A percentile compares a stretch with the other conserved stretches of the same genome.
These are phyloP conservation scores for Gossypium raimondii DNA, from an alignment of 345 rosid genomes.

Conservation along the genomic window DNA sequence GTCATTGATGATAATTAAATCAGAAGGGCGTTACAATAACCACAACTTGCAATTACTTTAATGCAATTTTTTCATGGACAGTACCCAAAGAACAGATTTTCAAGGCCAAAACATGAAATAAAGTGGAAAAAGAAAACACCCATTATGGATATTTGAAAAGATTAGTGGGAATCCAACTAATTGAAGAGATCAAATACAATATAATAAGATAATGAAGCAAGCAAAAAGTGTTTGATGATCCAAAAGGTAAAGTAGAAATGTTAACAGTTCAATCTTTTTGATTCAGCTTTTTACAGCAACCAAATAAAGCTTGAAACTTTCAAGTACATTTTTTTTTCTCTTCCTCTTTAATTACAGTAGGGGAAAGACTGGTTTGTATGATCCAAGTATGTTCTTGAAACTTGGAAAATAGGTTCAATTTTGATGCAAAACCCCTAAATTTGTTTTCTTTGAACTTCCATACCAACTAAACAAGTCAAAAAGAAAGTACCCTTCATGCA, in stretches of 20 bases:
- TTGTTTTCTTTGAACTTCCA: background rate
- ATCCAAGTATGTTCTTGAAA: background rate
- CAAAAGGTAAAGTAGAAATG: background rate
- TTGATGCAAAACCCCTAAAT: background rate
- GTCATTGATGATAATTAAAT: background rate
- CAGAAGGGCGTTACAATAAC: background rate
- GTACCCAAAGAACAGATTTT: background rate
- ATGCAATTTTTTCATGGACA: background rate
- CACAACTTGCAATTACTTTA: background rate
- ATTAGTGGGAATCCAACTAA: background rate
- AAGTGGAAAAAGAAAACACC: background rate
- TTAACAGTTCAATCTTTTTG: slow-evolving; percentile 5
- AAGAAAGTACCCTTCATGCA: background rate
- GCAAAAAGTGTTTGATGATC: background rate
- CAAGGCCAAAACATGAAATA: slow-evolving; percentile 5
- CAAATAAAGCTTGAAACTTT: background rate
- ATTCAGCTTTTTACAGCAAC: slow-evolving; percentile 4
- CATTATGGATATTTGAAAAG: background rate
- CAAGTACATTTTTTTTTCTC: background rate
- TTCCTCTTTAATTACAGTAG: background rate
- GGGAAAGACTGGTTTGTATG: background rate
- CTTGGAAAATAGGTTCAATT: background rate
- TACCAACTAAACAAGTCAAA: background rate
- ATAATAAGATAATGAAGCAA: slow-evolving; percentile 1
- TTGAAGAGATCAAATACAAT: background rate